Percentiles rank a stretch among this genome's conserved stretches.
Conservation (phyloP, 306 rosid species). For the Quercus mongolica region DNA sequence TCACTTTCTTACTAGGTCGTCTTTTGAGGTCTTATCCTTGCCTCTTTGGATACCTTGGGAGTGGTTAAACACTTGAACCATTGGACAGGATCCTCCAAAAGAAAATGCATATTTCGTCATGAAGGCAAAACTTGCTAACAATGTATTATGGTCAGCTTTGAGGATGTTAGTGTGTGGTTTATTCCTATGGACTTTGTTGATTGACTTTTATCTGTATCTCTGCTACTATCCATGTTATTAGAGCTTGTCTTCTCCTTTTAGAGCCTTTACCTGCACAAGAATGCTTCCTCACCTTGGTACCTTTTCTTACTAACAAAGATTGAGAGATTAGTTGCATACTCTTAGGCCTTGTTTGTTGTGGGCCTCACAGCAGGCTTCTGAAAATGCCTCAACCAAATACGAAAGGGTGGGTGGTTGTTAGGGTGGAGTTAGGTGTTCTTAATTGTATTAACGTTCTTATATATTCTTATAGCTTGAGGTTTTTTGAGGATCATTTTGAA, state of each 20-base stretch:
- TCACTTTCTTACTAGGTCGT: neutral
- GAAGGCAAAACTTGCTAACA: neutral
- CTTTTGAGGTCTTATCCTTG: neutral
- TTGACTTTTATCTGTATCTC: neutral
- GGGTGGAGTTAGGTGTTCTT: neutral
- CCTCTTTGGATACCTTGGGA: neutral
- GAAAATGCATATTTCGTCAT: conserved; percentile 2
- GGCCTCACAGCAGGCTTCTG: neutral
- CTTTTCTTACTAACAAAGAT: neutral
- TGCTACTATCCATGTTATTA: neutral
- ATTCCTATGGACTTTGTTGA: neutral
- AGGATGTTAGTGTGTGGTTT: neutral
- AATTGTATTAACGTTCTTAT: neutral
- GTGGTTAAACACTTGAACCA: neutral
- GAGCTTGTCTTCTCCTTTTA: neutral
- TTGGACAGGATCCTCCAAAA: conserved; percentile 3
- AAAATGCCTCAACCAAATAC: neutral
- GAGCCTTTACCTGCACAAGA: neutral
- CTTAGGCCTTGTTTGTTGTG: neutral
- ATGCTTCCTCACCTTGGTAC: neutral
- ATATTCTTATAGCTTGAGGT: neutral
- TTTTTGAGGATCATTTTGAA: neutral
- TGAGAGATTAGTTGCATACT: neutral
- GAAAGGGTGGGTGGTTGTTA: neutral
- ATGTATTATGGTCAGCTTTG: neutral